Conservation (phyloP, 2,329 filamentous ascomycete species). For the Epichloe glyceriae region DNA sequence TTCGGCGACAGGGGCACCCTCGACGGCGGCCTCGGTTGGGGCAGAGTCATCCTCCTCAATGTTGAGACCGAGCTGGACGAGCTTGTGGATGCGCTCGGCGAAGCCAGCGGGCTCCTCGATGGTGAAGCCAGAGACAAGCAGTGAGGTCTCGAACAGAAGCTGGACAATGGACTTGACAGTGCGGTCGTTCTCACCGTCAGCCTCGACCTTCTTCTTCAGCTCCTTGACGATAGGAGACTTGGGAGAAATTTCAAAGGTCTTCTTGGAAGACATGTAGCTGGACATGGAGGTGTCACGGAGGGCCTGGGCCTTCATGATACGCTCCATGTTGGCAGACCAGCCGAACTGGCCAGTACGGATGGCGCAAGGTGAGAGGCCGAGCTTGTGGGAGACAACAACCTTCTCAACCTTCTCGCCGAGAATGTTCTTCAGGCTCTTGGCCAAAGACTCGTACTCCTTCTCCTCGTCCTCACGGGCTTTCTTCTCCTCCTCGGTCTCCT, state of each 20-base stretch:
- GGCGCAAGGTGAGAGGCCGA: slow-evolving; percentile 84
- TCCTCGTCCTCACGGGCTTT: slow-evolving; percentile 84
- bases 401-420: slow-evolving; percentile 99
- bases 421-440: slow-evolving; percentile 98
- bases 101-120: slow-evolving; percentile 98
- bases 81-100: slow-evolving; percentile 99
- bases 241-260: slow-evolving; percentile 99
- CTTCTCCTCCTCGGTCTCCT: slow-evolving; percentile 99
- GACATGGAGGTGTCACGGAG: slow-evolving; percentile 99
- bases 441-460: slow-evolving; percentile 92
- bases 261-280: slow-evolving; percentile 99
- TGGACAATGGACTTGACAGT: slow-evolving; percentile 99
- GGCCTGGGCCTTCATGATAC: slow-evolving; percentile 99
- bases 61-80: slow-evolving; percentile 93
- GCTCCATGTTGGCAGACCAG: slow-evolving; percentile 99
- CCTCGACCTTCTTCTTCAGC: slow-evolving; percentile 98
- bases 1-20: slow-evolving; percentile 44
- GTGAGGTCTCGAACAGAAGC: slow-evolving; percentile 96
- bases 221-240: slow-evolving; percentile 96
- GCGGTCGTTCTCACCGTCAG: slow-evolving; percentile 94
- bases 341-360: slow-evolving; percentile 99
- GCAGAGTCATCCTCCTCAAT: slow-evolving; percentile 82
- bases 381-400: slow-evolving; percentile 98
- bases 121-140: slow-evolving; percentile 97
- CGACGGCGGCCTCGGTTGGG: slow-evolving; percentile 43